Base-by-base conservation (phyloP, 805 yeast genomes). In the Lipomyces chichibuensis region DNA sequence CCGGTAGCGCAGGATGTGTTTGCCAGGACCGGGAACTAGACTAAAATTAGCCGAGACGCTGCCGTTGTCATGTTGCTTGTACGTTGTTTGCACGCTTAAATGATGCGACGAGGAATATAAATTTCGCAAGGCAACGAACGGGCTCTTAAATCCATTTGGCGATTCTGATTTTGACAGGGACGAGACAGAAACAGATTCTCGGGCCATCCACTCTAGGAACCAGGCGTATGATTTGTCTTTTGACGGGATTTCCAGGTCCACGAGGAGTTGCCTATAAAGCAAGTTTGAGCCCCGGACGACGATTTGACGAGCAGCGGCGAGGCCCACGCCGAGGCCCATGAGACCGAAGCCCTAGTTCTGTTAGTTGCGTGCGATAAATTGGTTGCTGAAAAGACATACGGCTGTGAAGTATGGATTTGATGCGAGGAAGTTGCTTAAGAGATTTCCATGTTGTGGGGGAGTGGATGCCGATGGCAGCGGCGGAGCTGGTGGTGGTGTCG, bases 391-490 rank as follows among this genome's bases (percentile, higher is more conserved):
- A 9, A 37, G 6, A 58, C 71, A 3, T 60, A 67, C 72, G 0
- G 98, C 99, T 0, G 98, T 95, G 80, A 95, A 94, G 77, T 92
- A 92, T n/a, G 98, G 98, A 76, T 94, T 94, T 49, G 85, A 84
- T 27, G 83, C 83, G 33, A 52, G 33, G 66, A 90, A 81, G 29
- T 52, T 52, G 11, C 33, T 52, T 25, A 52, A 13, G 55, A 29
- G 6, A n/a, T 52, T 52, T 25, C 55, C 55, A 25, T 29, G 39
- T 37, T 37, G 39, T 37, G 13, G 55, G 6, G 55, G 29, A 20
- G 62, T 14, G 23, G 33, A 20, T 11, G 32, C 53, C 11, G 66
- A 6, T 3, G 27, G 43, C 3, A 60, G n/a, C 51, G 51, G 13
- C 3, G 33, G 0, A 7, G 49, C 23, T 35, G 55, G 27, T 13